These are phyloP conservation scores for Neocatenulostroma microsporum DNA, from an alignment of 2,329 filamentous ascomycete species.

Conservation along the genomic window DNA sequence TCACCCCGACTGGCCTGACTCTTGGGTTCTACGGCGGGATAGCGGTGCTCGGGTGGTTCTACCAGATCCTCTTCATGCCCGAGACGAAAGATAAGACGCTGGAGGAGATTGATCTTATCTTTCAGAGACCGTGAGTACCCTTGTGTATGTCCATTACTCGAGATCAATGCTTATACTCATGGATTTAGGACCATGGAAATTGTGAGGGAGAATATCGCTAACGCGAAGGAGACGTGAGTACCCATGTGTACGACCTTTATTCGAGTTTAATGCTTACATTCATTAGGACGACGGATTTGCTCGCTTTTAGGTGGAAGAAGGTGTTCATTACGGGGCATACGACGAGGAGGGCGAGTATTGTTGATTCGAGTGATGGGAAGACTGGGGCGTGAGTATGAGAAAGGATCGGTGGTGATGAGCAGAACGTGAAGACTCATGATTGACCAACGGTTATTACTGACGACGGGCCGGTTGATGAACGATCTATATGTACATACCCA, in stretches of 20 bases:
- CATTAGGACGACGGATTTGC: slow-evolving; percentile 33
- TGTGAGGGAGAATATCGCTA: slow-evolving; percentile 52
- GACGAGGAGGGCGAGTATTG: slow-evolving; percentile 7
- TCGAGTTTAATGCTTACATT: too few species aligned
- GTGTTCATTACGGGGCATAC: slow-evolving; percentile 33
- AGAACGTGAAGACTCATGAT: too few species aligned
- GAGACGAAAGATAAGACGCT: slow-evolving; percentile 58
- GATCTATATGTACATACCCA: too few species aligned
- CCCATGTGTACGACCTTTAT: too few species aligned
- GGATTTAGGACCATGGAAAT: slow-evolving; percentile 55
- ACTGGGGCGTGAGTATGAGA: too few species aligned
- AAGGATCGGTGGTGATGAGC: too few species aligned
- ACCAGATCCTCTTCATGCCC: slow-evolving; percentile 66
- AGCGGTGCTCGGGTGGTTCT: slow-evolving; percentile 61
- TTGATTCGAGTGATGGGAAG: too few species aligned
- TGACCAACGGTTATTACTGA: too few species aligned
- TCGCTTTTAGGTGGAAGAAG: slow-evolving; percentile 38
- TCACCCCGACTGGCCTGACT: slow-evolving; percentile 57
- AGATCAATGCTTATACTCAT: too few species aligned
- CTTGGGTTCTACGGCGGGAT: slow-evolving; percentile 70
- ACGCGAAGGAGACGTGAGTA: slow-evolving; percentile 39
- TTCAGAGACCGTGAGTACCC: slow-evolving; percentile 57
- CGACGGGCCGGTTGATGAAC: too few species aligned
- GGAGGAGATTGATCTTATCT: slow-evolving; percentile 64
- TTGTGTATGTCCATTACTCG: too few species aligned